Evolutionary conservation across 2,329 filamentous ascomycete genomes (phyloP), one percentile per base, ranked within the genome.

Genomic region (Beauveria brongniartii): DNA sequence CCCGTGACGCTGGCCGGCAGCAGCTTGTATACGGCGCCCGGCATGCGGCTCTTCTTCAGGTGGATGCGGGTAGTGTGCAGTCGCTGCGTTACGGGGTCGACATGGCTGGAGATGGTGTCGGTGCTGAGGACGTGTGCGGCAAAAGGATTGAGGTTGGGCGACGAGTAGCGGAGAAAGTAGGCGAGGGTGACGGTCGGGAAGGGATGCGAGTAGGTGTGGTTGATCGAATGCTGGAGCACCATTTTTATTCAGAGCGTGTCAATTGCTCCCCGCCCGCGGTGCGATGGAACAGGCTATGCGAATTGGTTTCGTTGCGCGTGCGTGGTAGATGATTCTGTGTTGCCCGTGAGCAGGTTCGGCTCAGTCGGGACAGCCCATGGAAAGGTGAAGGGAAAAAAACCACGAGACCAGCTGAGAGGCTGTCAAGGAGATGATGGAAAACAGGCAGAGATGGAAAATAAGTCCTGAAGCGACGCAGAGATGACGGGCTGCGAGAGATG

Each of bases 91-190:
- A 75, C 76, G 7, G 86, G 81, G 73, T 93, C 90, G 74, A 91
- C 84, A 72, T 82, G 79, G 65, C 86, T 88, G 54, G 85, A 84
- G 72, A 94, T 90, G 68, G 89, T 91, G 74, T 94, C 90, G 73
- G 89, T 92, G 70, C 88, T 91, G 67, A 92, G 79, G 58, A 94
- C 90, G 77, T 94, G 90, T 65, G 83, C 86, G 66, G 87, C 87
- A 77, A 93, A 92, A 7, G 90, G 90, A 70, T 93, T 94, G 65
- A 83, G 77, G 65, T 83, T 78, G 34, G 82, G 81, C 5, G 82
- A 84, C 63, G 89, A 91, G 76, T 94, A 94, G 66, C 90, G 89
- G 55, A 94, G 87, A 76, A 93, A 94, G 81, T 91, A 94, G 76
- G 90, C 90, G 73, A 94, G 87, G 54, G 90, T 91, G 64, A 94